Conservation (phyloP, 192 early-diverging fungal genomes). For the Gorgonomyces haynaldii region DNA sequence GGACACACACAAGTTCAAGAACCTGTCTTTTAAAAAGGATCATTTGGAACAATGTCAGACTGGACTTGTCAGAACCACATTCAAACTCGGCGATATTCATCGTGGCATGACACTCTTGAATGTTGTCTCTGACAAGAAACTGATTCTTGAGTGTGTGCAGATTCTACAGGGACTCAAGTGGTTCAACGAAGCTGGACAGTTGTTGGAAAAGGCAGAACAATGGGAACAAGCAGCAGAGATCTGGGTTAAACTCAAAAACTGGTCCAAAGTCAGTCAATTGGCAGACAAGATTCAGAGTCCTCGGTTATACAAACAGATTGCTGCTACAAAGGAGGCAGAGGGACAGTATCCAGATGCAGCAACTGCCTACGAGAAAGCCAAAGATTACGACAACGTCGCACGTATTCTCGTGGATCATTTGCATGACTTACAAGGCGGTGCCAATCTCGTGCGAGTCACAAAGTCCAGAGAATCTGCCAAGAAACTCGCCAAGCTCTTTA, state of each 20-base stretch:
- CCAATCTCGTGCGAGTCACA: constrained; percentile 32
- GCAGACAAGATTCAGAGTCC: constrained; percentile 25
- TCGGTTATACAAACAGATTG: constrained; percentile 35
- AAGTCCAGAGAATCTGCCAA: constrained; percentile 36
- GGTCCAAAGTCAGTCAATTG: constrained; percentile 24
- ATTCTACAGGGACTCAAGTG: constrained; percentile 39
- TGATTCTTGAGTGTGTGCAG: constrained; percentile 36
- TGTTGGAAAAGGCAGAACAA: constrained; percentile 28
- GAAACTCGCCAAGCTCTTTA: constrained; percentile 38
- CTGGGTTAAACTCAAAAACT: constrained; percentile 37
- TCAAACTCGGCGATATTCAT: constrained; percentile 36
- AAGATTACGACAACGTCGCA: constrained; percentile 37
- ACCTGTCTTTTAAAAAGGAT: constrained; percentile 18
- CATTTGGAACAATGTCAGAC: constrained; percentile 29
- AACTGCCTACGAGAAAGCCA: constrained; percentile 36
- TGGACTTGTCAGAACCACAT: constrained; percentile 33
- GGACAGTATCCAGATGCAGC: constrained; percentile 34
- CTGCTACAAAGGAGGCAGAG: constrained; percentile 34
- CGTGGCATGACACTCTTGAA: constrained; percentile 40
- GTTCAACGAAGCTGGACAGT: constrained; percentile 27
- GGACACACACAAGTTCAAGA: constrained; percentile 3
- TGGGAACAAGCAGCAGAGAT: constrained; percentile 42
- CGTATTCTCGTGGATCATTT: constrained; percentile 37
- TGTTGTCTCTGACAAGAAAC: constrained; percentile 23
- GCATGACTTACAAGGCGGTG: constrained; percentile 30